These are phyloP conservation scores for Fraxinus americana DNA, from an alignment of 257 asterid species.

Conservation along the genomic window DNA sequence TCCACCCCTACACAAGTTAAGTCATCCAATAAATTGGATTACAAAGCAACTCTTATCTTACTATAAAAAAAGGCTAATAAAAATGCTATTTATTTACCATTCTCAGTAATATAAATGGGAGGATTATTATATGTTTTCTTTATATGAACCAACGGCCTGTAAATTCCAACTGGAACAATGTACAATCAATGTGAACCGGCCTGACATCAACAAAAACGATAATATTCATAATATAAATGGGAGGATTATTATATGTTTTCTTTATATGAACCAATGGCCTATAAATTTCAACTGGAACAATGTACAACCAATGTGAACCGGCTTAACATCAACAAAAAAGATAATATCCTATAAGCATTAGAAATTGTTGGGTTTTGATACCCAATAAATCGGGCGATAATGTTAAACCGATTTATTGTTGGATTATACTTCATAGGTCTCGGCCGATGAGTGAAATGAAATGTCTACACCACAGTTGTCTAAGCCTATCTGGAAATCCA, in stretches of 20 bases:
- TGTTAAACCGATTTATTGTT: too few species aligned
- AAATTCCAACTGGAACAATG: constrained; percentile 10
- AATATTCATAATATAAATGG: constrained; percentile 24
- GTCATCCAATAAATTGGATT: background rate
- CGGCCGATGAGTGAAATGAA: too few species aligned
- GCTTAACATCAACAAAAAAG: constrained; percentile 1
- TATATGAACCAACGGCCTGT: constrained; percentile 13
- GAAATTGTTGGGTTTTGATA: too few species aligned
- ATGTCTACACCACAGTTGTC: too few species aligned
- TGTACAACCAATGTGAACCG: constrained; percentile 21
- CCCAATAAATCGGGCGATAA: too few species aligned
- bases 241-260: constrained; percentile 22
- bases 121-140: constrained; percentile 27
- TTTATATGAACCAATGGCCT: constrained; percentile 17
- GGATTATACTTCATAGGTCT: too few species aligned
- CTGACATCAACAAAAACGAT: background rate
- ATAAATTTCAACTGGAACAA: constrained; percentile 12
- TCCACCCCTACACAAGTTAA: background rate
- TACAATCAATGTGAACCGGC: constrained; percentile 26
- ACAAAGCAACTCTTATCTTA: background rate
- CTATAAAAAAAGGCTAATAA: background rate
- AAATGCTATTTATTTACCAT: constrained; percentile 13
- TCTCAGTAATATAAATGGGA: constrained; percentile 34
- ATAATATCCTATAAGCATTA: too few species aligned
- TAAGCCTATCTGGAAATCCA: too few species aligned